Evolutionary conservation across 345 rosid species (phyloP).

Genomic region (Eucalyptus lansdowneana): DNA sequence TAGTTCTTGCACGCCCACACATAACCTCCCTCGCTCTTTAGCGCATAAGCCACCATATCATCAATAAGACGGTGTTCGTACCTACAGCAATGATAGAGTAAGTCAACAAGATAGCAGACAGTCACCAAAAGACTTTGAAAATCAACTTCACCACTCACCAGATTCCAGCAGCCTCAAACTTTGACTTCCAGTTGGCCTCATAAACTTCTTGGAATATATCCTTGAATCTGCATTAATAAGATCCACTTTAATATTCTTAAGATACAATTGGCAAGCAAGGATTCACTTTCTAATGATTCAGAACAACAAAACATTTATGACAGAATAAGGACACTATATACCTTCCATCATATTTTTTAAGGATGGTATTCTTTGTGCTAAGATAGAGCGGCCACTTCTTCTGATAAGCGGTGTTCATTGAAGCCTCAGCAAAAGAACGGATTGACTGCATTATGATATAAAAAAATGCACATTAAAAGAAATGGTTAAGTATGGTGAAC

Average conservation of each 20-base stretch:
- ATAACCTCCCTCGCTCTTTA: slow-evolving; percentile 96
- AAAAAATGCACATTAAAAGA: background rate
- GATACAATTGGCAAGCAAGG: background rate
- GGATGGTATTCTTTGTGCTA: slow-evolving; percentile 95
- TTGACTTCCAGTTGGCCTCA: slow-evolving; percentile 83
- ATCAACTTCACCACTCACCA: slow-evolving; percentile 33
- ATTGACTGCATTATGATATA: slow-evolving; percentile 48
- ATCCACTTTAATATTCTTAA: background rate
- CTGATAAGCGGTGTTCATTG: slow-evolving; percentile 85
- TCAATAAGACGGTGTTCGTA: slow-evolving; percentile 99
- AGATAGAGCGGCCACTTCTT: slow-evolving; percentile 99
- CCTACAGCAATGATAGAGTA: slow-evolving; percentile 23
- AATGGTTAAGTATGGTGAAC: background rate
- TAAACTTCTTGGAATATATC: slow-evolving; percentile 98
- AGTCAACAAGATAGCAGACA: background rate
- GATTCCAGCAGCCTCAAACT: slow-evolving; percentile 91
- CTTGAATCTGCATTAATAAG: slow-evolving; percentile 55
- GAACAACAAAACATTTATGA: background rate
- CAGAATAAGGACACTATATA: slow-evolving; percentile 5
- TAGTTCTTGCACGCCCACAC: slow-evolving; percentile 99
- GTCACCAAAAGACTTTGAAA: background rate
- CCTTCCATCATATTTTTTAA: slow-evolving; percentile 99
- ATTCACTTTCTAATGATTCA: background rate
- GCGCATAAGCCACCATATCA: slow-evolving; percentile 98
- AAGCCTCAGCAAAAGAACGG: slow-evolving; percentile 84